Evolutionary conservation across 140 eudicot species (phyloP).

Genomic region (Senecio squalidus): DNA sequence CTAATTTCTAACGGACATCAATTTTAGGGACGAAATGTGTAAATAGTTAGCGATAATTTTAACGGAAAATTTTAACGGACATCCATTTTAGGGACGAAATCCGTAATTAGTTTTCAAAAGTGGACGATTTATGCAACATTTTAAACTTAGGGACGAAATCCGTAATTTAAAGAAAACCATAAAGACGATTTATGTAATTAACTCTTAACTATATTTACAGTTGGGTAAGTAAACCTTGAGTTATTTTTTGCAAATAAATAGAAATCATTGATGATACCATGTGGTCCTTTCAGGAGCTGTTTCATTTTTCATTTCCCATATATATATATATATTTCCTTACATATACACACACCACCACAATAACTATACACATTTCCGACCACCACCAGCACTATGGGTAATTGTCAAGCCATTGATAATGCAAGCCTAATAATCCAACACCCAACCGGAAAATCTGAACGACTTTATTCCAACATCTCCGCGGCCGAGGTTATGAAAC

Average conservation of each 20-base stretch:
- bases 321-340: neutral
- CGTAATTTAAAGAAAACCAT: too few species aligned
- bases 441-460: slow-evolving; percentile 63
- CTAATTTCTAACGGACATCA: too few species aligned
- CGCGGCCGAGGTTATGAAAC: slow-evolving; percentile 78
- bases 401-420: slow-evolving; percentile 98
- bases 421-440: slow-evolving; percentile 71
- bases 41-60: too few species aligned
- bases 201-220: too few species aligned
- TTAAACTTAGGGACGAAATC: too few species aligned
- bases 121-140: too few species aligned
- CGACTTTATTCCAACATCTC: slow-evolving; percentile 44
- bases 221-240: neutral
- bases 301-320: slow-evolving; percentile 8
- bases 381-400: slow-evolving; percentile 56
- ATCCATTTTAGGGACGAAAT: too few species aligned
- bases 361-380: neutral
- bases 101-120: too few species aligned
- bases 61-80: too few species aligned
- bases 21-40: too few species aligned
- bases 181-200: too few species aligned
- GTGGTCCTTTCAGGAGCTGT: slow-evolving; percentile 34
- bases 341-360: neutral
- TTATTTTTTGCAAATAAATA: slow-evolving; percentile 3
- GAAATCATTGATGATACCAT: slow-evolving; percentile 24